These are phyloP conservation scores for Cotoneaster glaucophyllus DNA, from an alignment of 306 rosid species.

Conservation along the genomic window DNA sequence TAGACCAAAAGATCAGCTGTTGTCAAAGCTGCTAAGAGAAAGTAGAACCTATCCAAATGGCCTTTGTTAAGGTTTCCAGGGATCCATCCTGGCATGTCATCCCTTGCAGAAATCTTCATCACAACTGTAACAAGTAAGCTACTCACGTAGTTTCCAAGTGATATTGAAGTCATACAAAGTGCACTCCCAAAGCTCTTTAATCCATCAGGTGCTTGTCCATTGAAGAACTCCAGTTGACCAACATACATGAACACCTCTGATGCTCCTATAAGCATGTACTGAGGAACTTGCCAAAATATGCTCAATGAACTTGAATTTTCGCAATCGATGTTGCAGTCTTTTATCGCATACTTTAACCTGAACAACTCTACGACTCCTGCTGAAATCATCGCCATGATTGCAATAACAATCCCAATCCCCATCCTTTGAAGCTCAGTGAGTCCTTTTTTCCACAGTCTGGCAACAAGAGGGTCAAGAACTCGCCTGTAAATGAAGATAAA, in stretches of 20 bases:
- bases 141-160: constrained; percentile 71
- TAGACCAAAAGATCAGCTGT: constrained; percentile 43
- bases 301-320: constrained; percentile 47
- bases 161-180: constrained; percentile 75
- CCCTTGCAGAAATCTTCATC: constrained; percentile 52
- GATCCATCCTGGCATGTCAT: constrained; percentile 67
- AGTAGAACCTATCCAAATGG: constrained; percentile 61
- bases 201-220: constrained; percentile 73
- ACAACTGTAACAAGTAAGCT: constrained; percentile 64
- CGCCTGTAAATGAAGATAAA: constrained; percentile 60
- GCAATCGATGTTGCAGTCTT: constrained; percentile 21
- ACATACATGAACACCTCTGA: constrained; percentile 87
- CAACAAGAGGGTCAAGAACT: constrained; percentile 40
- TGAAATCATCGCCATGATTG: constrained; percentile 55
- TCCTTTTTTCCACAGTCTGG: constrained; percentile 22
- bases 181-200: constrained; percentile 84
- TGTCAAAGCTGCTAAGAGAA: constrained; percentile 66
- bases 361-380: constrained; percentile 61
- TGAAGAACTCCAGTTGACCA: constrained; percentile 72
- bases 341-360: constrained; percentile 33
- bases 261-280: constrained; percentile 62
- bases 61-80: constrained; percentile 68
- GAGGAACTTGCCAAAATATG: constrained; percentile 78
- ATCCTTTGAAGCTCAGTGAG: constrained; percentile 67
- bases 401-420: constrained; percentile 74